A percentile compares a stretch with the other conserved stretches of the same genome.
These are phyloP conservation scores for Euphorbia pulcherrima DNA, from an alignment of 345 rosid species.

Conservation along the genomic window DNA sequence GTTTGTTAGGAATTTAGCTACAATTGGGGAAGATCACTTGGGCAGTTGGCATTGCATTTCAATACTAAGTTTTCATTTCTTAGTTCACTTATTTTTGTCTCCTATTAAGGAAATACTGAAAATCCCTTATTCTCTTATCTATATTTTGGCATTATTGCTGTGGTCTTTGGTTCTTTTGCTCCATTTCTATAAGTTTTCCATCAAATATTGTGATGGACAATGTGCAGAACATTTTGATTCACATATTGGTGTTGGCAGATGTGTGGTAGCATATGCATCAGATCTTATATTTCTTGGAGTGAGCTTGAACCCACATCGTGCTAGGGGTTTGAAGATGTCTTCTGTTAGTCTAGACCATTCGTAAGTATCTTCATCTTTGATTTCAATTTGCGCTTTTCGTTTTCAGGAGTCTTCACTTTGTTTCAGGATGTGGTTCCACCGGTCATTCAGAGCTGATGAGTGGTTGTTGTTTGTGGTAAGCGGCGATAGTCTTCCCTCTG, in stretches of 20 bases:
- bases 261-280: conserved; percentile 88
- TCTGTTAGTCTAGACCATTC: conserved; percentile 88
- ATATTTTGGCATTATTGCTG: not conserved
- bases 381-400: not conserved
- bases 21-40: not conserved
- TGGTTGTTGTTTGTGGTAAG: conserved; percentile 84
- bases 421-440: conserved; percentile 90
- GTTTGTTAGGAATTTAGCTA: no score
- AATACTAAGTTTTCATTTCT: not conserved
- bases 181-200: not conserved
- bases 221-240: not conserved
- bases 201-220: not conserved
- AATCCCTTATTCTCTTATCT: no score
- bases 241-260: conserved; percentile 45
- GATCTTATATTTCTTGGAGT: conserved; percentile 74
- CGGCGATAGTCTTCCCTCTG: not conserved
- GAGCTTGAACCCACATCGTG: conserved; percentile 84
- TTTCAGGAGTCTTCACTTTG: not conserved
- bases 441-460: conserved; percentile 79
- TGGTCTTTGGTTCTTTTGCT: not conserved
- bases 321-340: conserved; percentile 50
- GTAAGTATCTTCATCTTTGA: conserved; percentile 41
- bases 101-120: no score
- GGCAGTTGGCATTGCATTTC: not conserved
- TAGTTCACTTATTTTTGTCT: no score